Evolutionary conservation across 176 grass and related monocot species (phyloP), one percentile per base, ranked within the genome.

Genomic region (Oryza glaberrima): DNA sequence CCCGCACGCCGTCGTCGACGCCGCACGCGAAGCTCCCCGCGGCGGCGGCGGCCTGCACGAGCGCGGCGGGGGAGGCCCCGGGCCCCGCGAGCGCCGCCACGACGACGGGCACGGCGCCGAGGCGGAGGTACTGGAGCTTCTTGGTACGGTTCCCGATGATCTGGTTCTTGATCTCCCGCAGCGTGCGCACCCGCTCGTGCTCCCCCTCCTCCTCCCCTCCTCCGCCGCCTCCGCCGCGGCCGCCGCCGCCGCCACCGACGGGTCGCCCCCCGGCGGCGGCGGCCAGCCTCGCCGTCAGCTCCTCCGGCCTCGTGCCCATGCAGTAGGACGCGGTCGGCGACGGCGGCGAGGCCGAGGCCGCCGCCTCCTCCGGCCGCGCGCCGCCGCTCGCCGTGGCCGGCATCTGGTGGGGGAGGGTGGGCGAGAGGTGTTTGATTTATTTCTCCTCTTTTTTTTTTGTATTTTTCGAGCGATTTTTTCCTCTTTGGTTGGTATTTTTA

Each of bases 161-260:
- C 93, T 99, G 96, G 75, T 99, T 99, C 90, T 99, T 99, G 69
- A 99, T 93, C 81, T 94, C 96, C 45, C 96, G 85, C 78, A 99
- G 83, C 67, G 88, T 83, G 67, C 91, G 86, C 61, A 99, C 85
- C 38, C 90, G 82, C 88, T 88, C 93, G 73, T 58, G 79, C 79
- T 86, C 88, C 30, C 73, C 82, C 1, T 72, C 87, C 66, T 56
- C 83, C 38, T 44, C 86, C 47, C 76, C 86, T 38, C 64, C 81
- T 6, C 52, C 84, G 11, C 65, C 65, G 2, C 69, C 76, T 11
- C 64, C 56, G 12, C 44, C 89, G 38, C 30, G 30, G 30, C n/a
- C 71, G 38, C 17, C 67, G 48, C 73, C 64, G 32, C 25, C 84
- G 45, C 61, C 81, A 47, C 51, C 43, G 49, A 52, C 49, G 7